Conservation (phyloP, 805 yeast species). For the Candida saitoana region DNA sequence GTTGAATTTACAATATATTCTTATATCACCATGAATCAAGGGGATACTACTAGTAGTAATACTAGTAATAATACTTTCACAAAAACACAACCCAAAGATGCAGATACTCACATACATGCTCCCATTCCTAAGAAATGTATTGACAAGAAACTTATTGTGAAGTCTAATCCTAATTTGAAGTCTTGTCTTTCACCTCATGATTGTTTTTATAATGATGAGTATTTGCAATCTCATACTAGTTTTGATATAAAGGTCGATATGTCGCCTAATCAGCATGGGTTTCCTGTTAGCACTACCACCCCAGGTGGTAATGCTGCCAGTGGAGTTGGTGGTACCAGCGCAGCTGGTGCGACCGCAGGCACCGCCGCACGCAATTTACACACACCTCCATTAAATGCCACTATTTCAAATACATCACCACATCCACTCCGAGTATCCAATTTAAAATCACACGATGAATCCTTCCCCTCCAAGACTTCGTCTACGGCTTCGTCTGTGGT, state of each 20-base stretch:
- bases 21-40: too few relatives aligned
- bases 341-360: too few relatives aligned
- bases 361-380: too few relatives aligned
- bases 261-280: constrained; percentile 19
- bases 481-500: not conserved
- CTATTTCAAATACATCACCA: constrained; percentile 3
- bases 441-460: constrained; percentile 3
- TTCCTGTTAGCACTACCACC: too few relatives aligned
- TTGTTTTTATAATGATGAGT: not conserved
- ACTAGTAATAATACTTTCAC: not conserved
- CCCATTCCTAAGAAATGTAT: constrained; percentile 11
- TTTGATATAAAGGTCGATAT: constrained; percentile 12
- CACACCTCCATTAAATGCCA: constrained; percentile 5
- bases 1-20: too few relatives aligned
- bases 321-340: too few relatives aligned
- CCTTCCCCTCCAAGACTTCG: not conserved
- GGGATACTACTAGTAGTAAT: too few relatives aligned
- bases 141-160: constrained; percentile 11
- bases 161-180: constrained; percentile 15
- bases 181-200: constrained; percentile 13
- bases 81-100: not conserved
- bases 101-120: constrained; percentile 5
- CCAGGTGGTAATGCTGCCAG: too few relatives aligned
- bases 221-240: not conserved
- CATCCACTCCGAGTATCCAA: not conserved